phyloP scores from a whole-genome alignment of 495 filamentous ascomycete genomes.

The Penicillium robsamsonii region DNA sequence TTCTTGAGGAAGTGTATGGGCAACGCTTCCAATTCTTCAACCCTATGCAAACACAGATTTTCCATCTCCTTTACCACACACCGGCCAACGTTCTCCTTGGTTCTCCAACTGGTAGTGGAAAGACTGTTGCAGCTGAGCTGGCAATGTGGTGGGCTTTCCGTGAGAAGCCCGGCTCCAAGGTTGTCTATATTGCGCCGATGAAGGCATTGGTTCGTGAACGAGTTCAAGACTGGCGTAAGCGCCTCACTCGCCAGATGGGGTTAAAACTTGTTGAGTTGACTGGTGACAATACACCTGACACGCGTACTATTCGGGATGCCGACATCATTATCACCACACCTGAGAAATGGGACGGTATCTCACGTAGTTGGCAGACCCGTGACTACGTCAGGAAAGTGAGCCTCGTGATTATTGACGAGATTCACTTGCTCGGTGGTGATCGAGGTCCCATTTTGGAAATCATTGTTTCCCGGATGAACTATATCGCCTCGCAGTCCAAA shows the following conservation, averaged over 20 bases:
- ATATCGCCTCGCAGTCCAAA: conserved; percentile 89
- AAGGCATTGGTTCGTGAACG: conserved; percentile 96
- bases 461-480: conserved; percentile 99
- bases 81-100: conserved; percentile 87
- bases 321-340: conserved; percentile 99
- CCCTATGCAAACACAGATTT: conserved; percentile 98
- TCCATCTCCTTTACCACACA: conserved; percentile 92
- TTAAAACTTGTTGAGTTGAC: conserved; percentile 94
- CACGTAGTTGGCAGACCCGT: conserved; percentile 95
- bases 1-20: conserved; percentile 83
- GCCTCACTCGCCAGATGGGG: conserved; percentile 81
- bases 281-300: conserved; percentile 97
- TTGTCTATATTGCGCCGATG: conserved; percentile 99
- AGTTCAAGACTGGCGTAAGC: conserved; percentile 88
- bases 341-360: conserved; percentile 99
- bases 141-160: conserved; percentile 99
- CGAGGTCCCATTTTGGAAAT: conserved; percentile 97
- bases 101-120: conserved; percentile 96
- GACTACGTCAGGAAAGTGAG: conserved; percentile 93
- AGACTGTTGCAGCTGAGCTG: conserved; percentile 91
- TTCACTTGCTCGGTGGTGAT: conserved; percentile 93
- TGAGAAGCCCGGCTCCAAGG: conserved; percentile 92
- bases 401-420: conserved; percentile 97
- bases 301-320: conserved; percentile 86
- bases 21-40: conserved; percentile 95